phyloP scores from a whole-genome alignment of 2,329 filamentous ascomycete genomes.

The Ophiostoma triangulosporum region DNA sequence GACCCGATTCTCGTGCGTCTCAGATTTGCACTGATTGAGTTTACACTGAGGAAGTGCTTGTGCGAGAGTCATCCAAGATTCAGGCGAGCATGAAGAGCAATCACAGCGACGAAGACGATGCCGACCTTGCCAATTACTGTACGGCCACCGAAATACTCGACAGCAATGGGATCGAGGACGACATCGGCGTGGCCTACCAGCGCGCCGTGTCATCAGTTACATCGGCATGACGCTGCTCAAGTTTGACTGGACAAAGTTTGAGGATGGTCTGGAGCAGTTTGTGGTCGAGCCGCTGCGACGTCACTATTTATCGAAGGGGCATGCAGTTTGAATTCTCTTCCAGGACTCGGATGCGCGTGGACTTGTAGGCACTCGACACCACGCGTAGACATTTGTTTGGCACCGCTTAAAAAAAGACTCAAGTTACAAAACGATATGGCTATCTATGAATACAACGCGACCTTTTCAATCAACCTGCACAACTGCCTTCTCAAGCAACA shows the following conservation, averaged over 20 bases:
- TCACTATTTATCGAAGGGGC: constrained; percentile 8
- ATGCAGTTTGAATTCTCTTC: too few relatives aligned
- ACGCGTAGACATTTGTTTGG: too few relatives aligned
- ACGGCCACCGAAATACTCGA: constrained; percentile 12
- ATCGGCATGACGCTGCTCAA: constrained; percentile 6
- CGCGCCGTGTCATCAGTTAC: constrained; percentile 10
- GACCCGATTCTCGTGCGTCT: constrained; percentile 14
- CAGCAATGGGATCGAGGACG: constrained; percentile 13
- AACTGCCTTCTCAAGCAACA: too few relatives aligned
- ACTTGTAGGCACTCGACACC: too few relatives aligned
- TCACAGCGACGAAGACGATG: background rate
- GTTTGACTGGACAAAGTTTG: constrained; percentile 10
- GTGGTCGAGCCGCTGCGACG: constrained; percentile 11
- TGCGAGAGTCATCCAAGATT: constrained; percentile 8
- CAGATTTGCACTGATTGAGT: constrained; percentile 13
- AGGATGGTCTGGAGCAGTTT: constrained; percentile 10
- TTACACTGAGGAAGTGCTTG: constrained; percentile 10
- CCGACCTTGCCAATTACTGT: constrained; percentile 12
- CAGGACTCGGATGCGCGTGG: too few relatives aligned
- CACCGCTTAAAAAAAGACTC: too few relatives aligned
- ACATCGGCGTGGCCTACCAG: constrained; percentile 12
- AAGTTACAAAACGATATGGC: too few relatives aligned
- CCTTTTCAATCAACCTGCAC: too few relatives aligned
- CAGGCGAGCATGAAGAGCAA: background rate
- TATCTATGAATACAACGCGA: too few relatives aligned